Evolutionary conservation across 2,329 filamentous ascomycete genomes (phyloP).

Genomic region (Chaetomiaceae sp.): DNA sequence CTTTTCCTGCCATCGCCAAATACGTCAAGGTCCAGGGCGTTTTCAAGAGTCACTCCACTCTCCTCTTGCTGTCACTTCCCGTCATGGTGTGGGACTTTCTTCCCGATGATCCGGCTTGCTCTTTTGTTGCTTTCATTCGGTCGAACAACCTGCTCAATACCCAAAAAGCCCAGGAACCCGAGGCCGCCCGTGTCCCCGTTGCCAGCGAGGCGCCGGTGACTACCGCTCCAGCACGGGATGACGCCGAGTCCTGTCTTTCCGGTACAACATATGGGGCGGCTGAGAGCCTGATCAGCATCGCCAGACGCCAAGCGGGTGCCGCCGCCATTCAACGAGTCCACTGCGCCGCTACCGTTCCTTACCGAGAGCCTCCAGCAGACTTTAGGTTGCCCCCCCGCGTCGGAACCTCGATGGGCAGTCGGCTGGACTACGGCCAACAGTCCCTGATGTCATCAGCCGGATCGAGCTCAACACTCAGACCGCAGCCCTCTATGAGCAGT

Average conservation of each 20-base stretch:
- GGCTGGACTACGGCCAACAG: not conserved
- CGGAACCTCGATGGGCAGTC: not conserved
- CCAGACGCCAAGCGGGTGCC: not conserved
- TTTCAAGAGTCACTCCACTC: slow-evolving; percentile 58
- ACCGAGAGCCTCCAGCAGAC: slow-evolving; percentile 4
- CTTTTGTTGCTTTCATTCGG: slow-evolving; percentile 55
- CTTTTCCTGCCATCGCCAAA: slow-evolving; percentile 54
- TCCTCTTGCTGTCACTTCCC: slow-evolving; percentile 54
- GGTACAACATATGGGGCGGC: slow-evolving; percentile 30
- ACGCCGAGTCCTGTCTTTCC: slow-evolving; percentile 30
- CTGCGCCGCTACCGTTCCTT: not conserved
- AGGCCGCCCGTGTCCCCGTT: slow-evolving; percentile 21
- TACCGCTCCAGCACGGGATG: slow-evolving; percentile 12
- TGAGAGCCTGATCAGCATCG: slow-evolving; percentile 14
- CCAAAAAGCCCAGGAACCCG: not conserved
- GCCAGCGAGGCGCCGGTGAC: slow-evolving; percentile 10
- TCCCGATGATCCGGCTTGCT: slow-evolving; percentile 53
- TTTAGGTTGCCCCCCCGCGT: not conserved
- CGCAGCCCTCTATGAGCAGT: slow-evolving; percentile 9
- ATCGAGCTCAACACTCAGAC: not conserved
- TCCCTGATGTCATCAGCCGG: not conserved
- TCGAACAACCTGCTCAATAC: slow-evolving; percentile 48
- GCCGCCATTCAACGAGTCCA: slow-evolving; percentile 3
- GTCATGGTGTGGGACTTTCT: slow-evolving; percentile 58
- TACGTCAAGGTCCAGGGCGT: slow-evolving; percentile 58